phyloP scores from a whole-genome alignment of 169 alveolate species.

The Eimeria falciformis region DNA sequence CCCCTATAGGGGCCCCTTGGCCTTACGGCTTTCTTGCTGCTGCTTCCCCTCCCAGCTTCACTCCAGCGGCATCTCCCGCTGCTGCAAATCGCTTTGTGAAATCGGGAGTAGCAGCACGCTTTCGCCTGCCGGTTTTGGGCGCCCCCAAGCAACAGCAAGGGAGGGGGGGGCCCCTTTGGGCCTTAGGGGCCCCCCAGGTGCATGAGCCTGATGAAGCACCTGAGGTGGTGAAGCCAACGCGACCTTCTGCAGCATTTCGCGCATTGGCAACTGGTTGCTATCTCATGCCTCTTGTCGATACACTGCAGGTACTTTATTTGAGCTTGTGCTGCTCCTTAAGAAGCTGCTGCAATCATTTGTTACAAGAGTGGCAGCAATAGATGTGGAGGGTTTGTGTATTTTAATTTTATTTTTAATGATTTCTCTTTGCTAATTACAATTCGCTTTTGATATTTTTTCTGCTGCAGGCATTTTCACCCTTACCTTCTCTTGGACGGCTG shows the following conservation, averaged over 20 bases:
- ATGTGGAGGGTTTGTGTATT: background rate
- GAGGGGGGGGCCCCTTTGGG: background rate
- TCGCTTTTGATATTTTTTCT: background rate
- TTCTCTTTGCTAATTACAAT: background rate
- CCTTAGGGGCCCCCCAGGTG: too few species aligned
- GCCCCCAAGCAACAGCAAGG: background rate
- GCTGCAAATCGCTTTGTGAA: too few species aligned
- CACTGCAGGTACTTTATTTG: constrained; percentile 15
- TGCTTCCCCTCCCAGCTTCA: too few species aligned
- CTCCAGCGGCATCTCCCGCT: too few species aligned
- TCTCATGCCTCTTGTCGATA: background rate
- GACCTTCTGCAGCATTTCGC: background rate
- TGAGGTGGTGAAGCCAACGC: too few species aligned
- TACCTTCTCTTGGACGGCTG: background rate
- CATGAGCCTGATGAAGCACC: too few species aligned
- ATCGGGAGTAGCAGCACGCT: too few species aligned
- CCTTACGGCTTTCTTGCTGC: background rate
- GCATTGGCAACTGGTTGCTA: constrained; percentile 21
- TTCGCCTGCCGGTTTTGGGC: background rate
- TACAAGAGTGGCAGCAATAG: background rate
- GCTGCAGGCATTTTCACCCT: background rate
- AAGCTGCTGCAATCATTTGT: background rate
- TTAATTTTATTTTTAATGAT: background rate
- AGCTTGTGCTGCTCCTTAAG: background rate
- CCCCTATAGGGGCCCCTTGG: background rate